phyloP scores from a whole-genome alignment of 148 eudicot genomes.

The Polygonum maritimum region DNA sequence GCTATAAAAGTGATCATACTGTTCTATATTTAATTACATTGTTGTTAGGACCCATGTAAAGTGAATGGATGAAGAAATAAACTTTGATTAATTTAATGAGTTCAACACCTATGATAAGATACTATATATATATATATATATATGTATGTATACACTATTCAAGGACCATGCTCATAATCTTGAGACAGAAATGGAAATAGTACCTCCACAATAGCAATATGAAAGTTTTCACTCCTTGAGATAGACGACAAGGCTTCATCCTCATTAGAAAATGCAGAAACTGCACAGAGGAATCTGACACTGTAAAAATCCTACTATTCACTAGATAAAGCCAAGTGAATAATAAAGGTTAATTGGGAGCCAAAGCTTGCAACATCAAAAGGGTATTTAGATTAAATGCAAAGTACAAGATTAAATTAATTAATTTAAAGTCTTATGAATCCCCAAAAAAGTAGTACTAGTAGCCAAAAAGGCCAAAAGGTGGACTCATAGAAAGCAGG shows the following conservation, averaged over 20 bases:
- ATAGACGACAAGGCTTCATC: slow-evolving; percentile 54
- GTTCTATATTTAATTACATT: background rate
- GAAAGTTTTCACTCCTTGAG: slow-evolving; percentile 40
- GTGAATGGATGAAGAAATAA: background rate
- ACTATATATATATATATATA: background rate
- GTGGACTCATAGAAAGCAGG: background rate
- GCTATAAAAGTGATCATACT: background rate
- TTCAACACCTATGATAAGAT: background rate
- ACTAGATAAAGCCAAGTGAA: background rate
- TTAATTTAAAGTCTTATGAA: background rate
- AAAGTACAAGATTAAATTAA: background rate
- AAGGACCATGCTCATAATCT: background rate
- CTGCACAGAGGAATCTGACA: slow-evolving; percentile 25
- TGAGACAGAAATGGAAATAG: slow-evolving; percentile 2
- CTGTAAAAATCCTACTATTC: background rate
- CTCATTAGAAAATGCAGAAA: slow-evolving; percentile 45
- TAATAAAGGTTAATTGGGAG: background rate
- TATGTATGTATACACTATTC: too few species aligned
- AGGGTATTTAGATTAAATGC: background rate
- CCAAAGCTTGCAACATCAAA: background rate
- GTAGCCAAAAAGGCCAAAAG: background rate
- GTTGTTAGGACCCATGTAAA: background rate
- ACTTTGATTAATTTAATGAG: background rate
- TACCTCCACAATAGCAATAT: slow-evolving; percentile 83
- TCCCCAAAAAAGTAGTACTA: background rate